Percentiles rank a stretch among this genome's conserved stretches.
These are phyloP conservation scores for Ailanthus altissimus DNA, from an alignment of 345 rosid genomes.

Conservation along the genomic window DNA sequence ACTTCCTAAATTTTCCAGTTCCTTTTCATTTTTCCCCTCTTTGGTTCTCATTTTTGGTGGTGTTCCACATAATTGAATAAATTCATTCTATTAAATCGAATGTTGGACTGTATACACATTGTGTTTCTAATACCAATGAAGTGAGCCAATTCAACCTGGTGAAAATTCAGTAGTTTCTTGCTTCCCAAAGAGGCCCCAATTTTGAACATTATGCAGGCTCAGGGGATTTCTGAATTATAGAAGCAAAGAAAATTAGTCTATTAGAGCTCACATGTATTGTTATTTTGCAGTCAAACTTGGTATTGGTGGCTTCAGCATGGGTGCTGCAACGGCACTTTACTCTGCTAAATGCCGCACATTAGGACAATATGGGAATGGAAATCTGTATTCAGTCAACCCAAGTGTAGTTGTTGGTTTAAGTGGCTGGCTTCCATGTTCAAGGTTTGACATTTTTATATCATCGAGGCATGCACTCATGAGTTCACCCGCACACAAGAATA, in stretches of 20 bases:
- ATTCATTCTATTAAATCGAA: not conserved
- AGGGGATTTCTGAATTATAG: not conserved
- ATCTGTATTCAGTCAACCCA: conserved; percentile 46
- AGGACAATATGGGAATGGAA: conserved; percentile 56
- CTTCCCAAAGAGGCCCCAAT: not conserved
- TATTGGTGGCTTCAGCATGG: conserved; percentile 85
- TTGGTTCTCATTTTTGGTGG: conserved; percentile 3
- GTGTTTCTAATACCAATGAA: not conserved
- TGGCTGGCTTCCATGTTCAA: conserved; percentile 73
- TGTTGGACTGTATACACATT: not conserved
- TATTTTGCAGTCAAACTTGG: conserved; percentile 52
- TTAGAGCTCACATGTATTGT: not conserved
- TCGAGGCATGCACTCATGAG: not conserved
- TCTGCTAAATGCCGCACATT: conserved; percentile 59
- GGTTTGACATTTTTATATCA: conserved; percentile 38
- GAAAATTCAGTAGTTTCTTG: not conserved
- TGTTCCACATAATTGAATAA: not conserved
- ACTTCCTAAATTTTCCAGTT: not conserved
- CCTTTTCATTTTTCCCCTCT: not conserved
- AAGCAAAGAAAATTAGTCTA: not conserved
- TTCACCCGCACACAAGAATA: not conserved
- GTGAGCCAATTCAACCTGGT: not conserved
- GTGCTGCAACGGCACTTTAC: conserved; percentile 70
- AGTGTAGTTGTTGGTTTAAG: conserved; percentile 64
- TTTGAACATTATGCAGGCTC: not conserved